Percentiles rank a stretch among this genome's conserved stretches.
phyloP scores from a whole-genome alignment of 345 rosid genomes.

The Euphorbia lathyris region DNA sequence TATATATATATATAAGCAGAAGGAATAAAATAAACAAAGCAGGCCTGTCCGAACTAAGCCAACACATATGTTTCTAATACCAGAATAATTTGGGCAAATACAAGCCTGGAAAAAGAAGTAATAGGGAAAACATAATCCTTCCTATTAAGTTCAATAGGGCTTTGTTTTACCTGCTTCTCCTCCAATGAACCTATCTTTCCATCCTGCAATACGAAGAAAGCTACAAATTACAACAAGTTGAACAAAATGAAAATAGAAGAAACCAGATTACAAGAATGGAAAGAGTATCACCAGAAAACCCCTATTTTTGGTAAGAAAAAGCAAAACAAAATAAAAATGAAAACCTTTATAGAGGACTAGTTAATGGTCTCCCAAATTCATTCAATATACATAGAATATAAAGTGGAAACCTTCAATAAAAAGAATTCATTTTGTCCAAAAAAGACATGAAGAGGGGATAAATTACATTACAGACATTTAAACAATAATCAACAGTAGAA shows the following conservation, averaged over 20 bases:
- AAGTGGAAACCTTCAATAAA: not conserved
- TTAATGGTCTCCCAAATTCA: too few species aligned
- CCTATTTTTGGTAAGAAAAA: not conserved
- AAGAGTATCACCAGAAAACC: not conserved
- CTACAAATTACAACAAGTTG: not conserved
- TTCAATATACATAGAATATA: not conserved
- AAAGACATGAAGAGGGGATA: not conserved
- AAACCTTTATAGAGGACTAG: not conserved
- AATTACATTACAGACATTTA: not conserved
- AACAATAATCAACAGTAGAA: not conserved
- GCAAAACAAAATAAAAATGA: not conserved
- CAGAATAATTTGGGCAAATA: not conserved
- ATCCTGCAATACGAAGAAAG: constrained; percentile 51
- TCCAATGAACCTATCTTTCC: constrained; percentile 69
- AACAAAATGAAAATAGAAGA: not conserved
- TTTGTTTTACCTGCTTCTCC: constrained; percentile 66
- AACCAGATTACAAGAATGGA: not conserved
- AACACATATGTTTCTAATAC: not conserved
- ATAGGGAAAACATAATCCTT: not conserved
- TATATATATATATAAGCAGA: too few species aligned
- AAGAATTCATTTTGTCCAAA: not conserved
- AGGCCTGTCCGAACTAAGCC: not conserved
- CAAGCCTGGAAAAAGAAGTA: not conserved
- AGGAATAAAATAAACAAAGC: not conserved
- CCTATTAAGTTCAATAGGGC: not conserved